Percentiles rank a stretch among this genome's conserved stretches.
phyloP scores from a whole-genome alignment of 1,284 basidiomycete genomes.

The Ustilago loliicola region DNA sequence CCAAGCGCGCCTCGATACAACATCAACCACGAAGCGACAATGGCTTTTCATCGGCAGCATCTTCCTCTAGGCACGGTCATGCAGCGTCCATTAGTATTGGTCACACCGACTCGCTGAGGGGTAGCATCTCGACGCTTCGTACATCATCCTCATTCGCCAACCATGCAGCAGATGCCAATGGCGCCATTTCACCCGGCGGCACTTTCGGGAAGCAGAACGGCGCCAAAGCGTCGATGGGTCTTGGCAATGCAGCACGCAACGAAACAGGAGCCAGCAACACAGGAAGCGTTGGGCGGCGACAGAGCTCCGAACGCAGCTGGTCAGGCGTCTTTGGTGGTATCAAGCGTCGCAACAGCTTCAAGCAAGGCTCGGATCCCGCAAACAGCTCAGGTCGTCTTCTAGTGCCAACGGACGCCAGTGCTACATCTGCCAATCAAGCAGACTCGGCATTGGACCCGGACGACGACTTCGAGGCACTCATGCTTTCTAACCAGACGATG shows the following conservation, averaged over 20 bases:
- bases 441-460: slow-evolving; percentile 42
- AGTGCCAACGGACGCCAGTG: slow-evolving; percentile 10
- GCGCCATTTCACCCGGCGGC: slow-evolving; percentile 9
- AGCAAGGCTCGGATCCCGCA: slow-evolving; percentile 48
- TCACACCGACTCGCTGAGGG: slow-evolving; percentile 26
- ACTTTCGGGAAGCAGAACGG: slow-evolving; percentile 11
- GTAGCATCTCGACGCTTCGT: slow-evolving; percentile 31
- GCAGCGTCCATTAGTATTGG: slow-evolving; percentile 34
- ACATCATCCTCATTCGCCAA: slow-evolving; percentile 32
- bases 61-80: slow-evolving; percentile 21
- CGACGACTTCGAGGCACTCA: slow-evolving; percentile 64
- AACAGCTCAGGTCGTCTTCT: slow-evolving; percentile 16
- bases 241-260: slow-evolving; percentile 3
- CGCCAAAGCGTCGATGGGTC: neutral
- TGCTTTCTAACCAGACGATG: slow-evolving; percentile 63
- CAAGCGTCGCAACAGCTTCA: slow-evolving; percentile 59
- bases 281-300: slow-evolving; percentile 29
- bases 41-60: slow-evolving; percentile 10
- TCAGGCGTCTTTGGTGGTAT: slow-evolving; percentile 51
- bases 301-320: slow-evolving; percentile 51
- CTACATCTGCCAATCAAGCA: neutral
- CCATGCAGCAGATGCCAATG: slow-evolving; percentile 9
- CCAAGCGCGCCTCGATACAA: slow-evolving; percentile 42
- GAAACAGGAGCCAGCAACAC: slow-evolving; percentile 9
- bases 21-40: slow-evolving; percentile 14